Percentiles rank a stretch among this genome's conserved stretches.
Evolutionary conservation across 768 basidiomycete species (phyloP).

Genomic region (Sistotremastrum suecicum): DNA sequence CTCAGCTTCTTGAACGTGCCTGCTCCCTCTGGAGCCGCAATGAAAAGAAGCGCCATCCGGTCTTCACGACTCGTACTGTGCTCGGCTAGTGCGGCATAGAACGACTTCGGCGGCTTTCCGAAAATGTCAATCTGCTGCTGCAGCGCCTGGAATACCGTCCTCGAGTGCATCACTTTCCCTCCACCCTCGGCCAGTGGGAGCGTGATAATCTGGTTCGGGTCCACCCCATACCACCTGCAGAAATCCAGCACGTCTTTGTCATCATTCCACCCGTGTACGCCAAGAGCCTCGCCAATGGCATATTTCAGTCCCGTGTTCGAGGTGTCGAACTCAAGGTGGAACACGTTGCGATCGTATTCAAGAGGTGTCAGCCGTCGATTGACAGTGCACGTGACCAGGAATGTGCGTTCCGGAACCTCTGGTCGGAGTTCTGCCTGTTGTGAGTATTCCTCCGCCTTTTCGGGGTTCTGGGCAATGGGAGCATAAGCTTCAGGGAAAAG

Average conservation of each 20-base stretch:
- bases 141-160: slow-evolving; percentile 88
- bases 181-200: slow-evolving; percentile 52
- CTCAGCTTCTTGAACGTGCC: slow-evolving; percentile 90
- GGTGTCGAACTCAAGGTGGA: slow-evolving; percentile 95
- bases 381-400: slow-evolving; percentile 84
- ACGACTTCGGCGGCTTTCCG: slow-evolving; percentile 89
- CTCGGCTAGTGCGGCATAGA: slow-evolving; percentile 77
- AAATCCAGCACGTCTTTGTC: slow-evolving; percentile 76
- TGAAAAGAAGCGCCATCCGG: slow-evolving; percentile 73
- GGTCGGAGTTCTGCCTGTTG: slow-evolving; percentile 69
- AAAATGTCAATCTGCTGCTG: slow-evolving; percentile 97
- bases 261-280: slow-evolving; percentile 97
- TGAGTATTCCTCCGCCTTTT: slow-evolving; percentile 26
- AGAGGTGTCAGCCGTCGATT: slow-evolving; percentile 88
- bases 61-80: slow-evolving; percentile 61
- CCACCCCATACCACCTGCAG: slow-evolving; percentile 82
- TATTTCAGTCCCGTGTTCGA: slow-evolving; percentile 88
- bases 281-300: slow-evolving; percentile 91
- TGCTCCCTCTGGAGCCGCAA: slow-evolving; percentile 82
- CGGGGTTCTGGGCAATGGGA: slow-evolving; percentile 25
- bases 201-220: slow-evolving; percentile 65
- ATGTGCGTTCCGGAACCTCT: slow-evolving; percentile 79
- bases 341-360: slow-evolving; percentile 97
- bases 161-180: slow-evolving; percentile 67
- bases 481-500: slow-evolving; percentile 76